Evolutionary conservation across 371 early-diverging fungal species (phyloP).

Genomic region (Mortierella sp.): DNA sequence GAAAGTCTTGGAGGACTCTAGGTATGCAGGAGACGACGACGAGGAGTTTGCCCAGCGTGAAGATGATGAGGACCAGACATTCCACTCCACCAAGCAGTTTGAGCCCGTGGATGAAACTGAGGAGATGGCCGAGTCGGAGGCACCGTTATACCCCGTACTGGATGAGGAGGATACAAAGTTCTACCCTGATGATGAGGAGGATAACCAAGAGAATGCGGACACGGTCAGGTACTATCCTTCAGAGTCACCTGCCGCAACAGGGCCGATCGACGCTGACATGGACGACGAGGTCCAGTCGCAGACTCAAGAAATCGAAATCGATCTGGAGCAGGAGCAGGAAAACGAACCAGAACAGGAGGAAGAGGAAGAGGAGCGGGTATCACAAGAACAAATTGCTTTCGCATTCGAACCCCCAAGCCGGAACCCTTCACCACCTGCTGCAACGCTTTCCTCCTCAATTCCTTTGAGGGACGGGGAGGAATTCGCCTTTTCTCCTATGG

Average conservation of each 20-base stretch:
- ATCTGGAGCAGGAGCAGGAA: slow-evolving; percentile 12
- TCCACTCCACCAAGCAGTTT: slow-evolving; percentile 37
- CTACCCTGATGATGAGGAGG: slow-evolving; percentile 27
- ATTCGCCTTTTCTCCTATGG: slow-evolving; percentile 40
- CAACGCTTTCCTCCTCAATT: neutral
- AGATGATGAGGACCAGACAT: slow-evolving; percentile 43
- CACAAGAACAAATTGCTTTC: neutral
- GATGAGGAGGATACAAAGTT: slow-evolving; percentile 19
- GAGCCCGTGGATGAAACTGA: slow-evolving; percentile 14
- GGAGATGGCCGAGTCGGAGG: neutral
- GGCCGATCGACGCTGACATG: neutral
- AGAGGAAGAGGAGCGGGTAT: neutral
- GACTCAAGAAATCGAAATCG: neutral
- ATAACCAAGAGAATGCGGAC: slow-evolving; percentile 23
- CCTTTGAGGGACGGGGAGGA: slow-evolving; percentile 15
- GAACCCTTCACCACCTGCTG: slow-evolving; percentile 25
- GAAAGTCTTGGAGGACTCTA: neutral
- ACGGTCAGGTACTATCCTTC: slow-evolving; percentile 45
- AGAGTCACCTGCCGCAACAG: slow-evolving; percentile 22
- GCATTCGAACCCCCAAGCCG: slow-evolving; percentile 9
- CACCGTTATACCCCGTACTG: slow-evolving; percentile 5
- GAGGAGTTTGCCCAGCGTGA: neutral
- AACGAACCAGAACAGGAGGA: neutral
- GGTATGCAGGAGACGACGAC: neutral
- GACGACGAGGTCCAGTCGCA: slow-evolving; percentile 2